Percentiles rank a stretch among this genome's conserved stretches.
These are phyloP conservation scores for Trichoderma koningii DNA, from an alignment of 2,329 filamentous ascomycete species.

Conservation along the genomic window DNA sequence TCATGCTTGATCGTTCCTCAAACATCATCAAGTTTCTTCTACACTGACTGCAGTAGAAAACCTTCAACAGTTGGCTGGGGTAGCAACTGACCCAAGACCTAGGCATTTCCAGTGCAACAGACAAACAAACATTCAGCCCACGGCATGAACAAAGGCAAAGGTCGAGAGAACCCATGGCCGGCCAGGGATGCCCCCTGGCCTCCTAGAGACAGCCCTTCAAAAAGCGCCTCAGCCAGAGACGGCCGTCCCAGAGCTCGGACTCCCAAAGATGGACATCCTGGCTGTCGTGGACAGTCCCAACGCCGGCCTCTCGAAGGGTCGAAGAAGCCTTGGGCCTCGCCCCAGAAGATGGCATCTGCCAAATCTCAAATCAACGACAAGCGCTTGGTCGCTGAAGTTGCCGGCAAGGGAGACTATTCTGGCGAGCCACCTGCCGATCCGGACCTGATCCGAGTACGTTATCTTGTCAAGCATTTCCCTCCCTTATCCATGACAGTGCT, in stretches of 20 bases:
- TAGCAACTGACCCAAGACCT: not conserved
- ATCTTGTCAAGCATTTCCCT: not conserved
- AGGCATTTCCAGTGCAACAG: not conserved
- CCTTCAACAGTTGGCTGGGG: not conserved
- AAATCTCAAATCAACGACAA: conserved; percentile 33
- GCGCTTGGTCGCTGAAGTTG: conserved; percentile 29
- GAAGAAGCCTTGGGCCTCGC: not conserved
- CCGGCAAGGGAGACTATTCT: conserved; percentile 32
- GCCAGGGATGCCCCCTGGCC: not conserved
- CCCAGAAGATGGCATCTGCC: conserved; percentile 30
- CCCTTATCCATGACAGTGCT: not conserved
- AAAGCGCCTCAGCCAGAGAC: not conserved
- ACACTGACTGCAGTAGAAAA: not conserved
- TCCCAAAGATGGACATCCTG: not conserved
- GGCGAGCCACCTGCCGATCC: conserved; percentile 33
- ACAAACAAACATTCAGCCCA: not conserved
- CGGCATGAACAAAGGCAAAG: conserved; percentile 9
- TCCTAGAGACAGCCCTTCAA: too few species aligned
- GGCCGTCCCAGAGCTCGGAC: not conserved
- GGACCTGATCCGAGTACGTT: conserved; percentile 34
- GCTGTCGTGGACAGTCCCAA: not conserved
- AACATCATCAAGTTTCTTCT: rapidly evolving
- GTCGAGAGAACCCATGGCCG: not conserved
- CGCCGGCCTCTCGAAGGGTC: not conserved
- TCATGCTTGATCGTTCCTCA: not conserved